A percentile compares a stretch with the other conserved stretches of the same genome.
Conservation (phyloP, 805 yeast species). For the Spathaspora boniae region DNA sequence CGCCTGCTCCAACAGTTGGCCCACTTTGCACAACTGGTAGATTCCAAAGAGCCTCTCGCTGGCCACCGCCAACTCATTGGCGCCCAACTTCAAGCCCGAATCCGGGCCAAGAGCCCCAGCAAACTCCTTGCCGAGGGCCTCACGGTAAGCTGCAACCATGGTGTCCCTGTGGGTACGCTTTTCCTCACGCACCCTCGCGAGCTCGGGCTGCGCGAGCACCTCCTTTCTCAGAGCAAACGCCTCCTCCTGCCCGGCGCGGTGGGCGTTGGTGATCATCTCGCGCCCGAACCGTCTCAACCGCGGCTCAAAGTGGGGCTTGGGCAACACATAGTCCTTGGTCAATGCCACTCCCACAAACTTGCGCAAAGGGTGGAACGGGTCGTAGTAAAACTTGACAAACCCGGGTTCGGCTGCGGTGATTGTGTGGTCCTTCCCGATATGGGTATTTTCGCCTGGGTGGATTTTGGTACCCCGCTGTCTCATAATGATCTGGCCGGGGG, state of each 20-base stretch:
- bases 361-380: slow-evolving; percentile 95
- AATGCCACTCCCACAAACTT: slow-evolving; percentile 88
- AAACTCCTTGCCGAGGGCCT: slow-evolving; percentile 20
- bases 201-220: slow-evolving; percentile 50
- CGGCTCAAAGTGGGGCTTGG: slow-evolving; percentile 91
- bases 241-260: slow-evolving; percentile 56
- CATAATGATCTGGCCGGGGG: slow-evolving; percentile 81
- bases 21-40: slow-evolving; percentile 45
- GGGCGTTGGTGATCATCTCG: slow-evolving; percentile 46
- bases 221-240: slow-evolving; percentile 66
- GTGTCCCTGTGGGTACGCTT: slow-evolving; percentile 21
- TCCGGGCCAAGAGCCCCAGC: slow-evolving; percentile 13
- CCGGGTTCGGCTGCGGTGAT: slow-evolving; percentile 91
- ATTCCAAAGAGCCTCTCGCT: slow-evolving; percentile 51
- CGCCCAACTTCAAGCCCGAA: slow-evolving; percentile 28
- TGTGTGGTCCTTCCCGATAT: slow-evolving; percentile 92
- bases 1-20: slow-evolving; percentile 56
- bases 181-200: slow-evolving; percentile 36
- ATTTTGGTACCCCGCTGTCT: slow-evolving; percentile 94
- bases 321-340: slow-evolving; percentile 58
- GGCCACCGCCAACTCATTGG: slow-evolving; percentile 18
- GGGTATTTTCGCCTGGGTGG: slow-evolving; percentile 90
- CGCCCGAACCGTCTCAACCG: slow-evolving; percentile 81
- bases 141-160: slow-evolving; percentile 9
- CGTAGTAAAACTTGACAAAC: slow-evolving; percentile 82